phyloP scores from a whole-genome alignment of 208 protist species.

The Leishmania amazonensis region DNA sequence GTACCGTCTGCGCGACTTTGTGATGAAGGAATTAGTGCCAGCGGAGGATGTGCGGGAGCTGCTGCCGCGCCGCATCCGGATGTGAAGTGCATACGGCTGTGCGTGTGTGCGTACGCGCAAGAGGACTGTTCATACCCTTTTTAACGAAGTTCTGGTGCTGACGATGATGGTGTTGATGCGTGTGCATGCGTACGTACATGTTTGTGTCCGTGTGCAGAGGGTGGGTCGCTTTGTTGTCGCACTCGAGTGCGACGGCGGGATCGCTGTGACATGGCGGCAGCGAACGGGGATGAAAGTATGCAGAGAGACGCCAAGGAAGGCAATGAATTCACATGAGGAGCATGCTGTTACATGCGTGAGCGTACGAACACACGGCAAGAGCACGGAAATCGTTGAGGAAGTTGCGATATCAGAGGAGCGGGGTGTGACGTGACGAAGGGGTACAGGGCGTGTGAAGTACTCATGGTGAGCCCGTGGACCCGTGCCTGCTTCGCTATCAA shows the following conservation, averaged over 20 bases:
- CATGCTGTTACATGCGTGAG: neutral
- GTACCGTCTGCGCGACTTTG: constrained; percentile 60
- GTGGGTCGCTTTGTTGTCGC: neutral
- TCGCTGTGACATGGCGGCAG: too few species aligned
- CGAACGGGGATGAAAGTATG: neutral
- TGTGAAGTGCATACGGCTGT: neutral
- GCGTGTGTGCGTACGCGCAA: neutral
- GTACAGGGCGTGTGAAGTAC: neutral
- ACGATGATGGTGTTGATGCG: neutral
- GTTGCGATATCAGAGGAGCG: neutral
- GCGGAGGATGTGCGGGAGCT: constrained; percentile 78
- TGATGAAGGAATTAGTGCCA: constrained; percentile 59
- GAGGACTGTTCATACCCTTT: neutral
- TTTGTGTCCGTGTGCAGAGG: neutral
- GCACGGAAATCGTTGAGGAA: neutral
- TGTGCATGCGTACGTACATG: neutral
- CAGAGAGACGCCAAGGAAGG: neutral
- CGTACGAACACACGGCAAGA: neutral
- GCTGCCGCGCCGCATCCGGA: constrained; percentile 69
- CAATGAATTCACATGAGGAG: neutral
- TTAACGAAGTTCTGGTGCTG: neutral
- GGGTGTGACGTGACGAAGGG: neutral
- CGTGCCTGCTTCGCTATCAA: neutral
- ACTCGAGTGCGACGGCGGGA: too few species aligned
- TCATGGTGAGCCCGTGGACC: neutral